phyloP scores from a whole-genome alignment of 805 yeast genomes.

The Hanseniaspora singularis region DNA sequence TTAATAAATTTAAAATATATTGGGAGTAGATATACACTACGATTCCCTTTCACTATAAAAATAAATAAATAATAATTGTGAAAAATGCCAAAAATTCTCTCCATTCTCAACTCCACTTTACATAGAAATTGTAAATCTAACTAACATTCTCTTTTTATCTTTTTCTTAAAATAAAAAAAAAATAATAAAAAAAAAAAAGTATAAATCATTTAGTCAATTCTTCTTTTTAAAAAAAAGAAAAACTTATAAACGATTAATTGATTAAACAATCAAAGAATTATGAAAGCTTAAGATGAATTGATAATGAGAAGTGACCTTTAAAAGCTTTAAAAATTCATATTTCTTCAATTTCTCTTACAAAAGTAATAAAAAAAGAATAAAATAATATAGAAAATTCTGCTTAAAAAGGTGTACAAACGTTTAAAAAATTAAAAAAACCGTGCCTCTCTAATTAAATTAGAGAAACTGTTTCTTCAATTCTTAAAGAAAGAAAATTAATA shows the following conservation, averaged over 20 bases:
- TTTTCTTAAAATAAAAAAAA: not conserved
- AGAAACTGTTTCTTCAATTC: constrained; percentile 1
- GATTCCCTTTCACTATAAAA: too few species aligned
- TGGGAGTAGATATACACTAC: too few species aligned
- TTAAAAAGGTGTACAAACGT: not conserved
- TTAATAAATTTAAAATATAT: too few species aligned
- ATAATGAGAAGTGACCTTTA: constrained; percentile 12
- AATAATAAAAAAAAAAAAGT: not conserved
- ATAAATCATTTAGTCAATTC: not conserved
- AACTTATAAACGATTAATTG: not conserved
- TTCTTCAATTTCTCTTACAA: not conserved
- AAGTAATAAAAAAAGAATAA: too few species aligned
- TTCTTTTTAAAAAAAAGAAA: constrained; percentile 7
- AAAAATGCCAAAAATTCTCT: constrained; percentile 15
- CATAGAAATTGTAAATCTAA: not conserved
- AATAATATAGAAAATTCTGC: too few species aligned
- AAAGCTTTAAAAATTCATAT: not conserved
- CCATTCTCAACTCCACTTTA: constrained; percentile 1
- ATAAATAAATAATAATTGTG: too few species aligned
- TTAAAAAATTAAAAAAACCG: constrained; percentile 4
- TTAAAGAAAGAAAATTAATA: constrained; percentile 15
- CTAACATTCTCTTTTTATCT: not conserved
- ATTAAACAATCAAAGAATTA: not conserved
- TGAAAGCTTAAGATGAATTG: not conserved
- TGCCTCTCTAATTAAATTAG: constrained; percentile 9